phyloP scores from a whole-genome alignment of 495 filamentous ascomycete species.

The Penicillium argentinense region DNA sequence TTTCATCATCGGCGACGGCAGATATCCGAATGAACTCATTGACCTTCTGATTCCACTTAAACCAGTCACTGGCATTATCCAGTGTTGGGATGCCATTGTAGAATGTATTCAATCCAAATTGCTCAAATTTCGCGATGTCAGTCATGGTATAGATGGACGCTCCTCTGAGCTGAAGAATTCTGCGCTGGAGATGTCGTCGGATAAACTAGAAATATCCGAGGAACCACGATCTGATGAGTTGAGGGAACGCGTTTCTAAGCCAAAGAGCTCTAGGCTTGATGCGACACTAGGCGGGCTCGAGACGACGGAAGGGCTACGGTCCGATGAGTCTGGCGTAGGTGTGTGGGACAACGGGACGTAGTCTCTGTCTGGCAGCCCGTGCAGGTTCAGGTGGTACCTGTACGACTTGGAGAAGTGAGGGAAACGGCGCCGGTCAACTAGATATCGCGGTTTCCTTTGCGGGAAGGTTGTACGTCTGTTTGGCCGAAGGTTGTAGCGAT shows the following conservation, averaged over 20 bases:
- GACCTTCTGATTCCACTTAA: slow-evolving; percentile 9
- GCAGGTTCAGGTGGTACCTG: neutral
- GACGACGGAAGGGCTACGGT: neutral
- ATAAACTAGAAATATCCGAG: neutral
- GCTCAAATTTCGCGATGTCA: slow-evolving; percentile 7
- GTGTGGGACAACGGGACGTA: neutral
- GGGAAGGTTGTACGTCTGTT: slow-evolving; percentile 4
- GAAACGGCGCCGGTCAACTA: slow-evolving; percentile 5
- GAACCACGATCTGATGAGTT: neutral
- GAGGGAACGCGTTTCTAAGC: slow-evolving; percentile 3
- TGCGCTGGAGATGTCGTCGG: neutral
- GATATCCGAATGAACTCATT: slow-evolving; percentile 11
- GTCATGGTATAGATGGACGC: neutral
- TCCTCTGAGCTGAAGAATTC: slow-evolving; percentile 4
- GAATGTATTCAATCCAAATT: slow-evolving; percentile 7
- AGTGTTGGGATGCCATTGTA: slow-evolving; percentile 4
- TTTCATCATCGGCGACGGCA: slow-evolving; percentile 3
- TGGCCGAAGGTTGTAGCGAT: slow-evolving; percentile 7
- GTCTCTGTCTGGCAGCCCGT: slow-evolving; percentile 2
- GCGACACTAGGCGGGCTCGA: neutral
- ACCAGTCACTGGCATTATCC: slow-evolving; percentile 11
- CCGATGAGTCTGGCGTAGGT: slow-evolving; percentile 1
- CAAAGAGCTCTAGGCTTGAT: slow-evolving; percentile 10
- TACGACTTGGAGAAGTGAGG: slow-evolving; percentile 9
- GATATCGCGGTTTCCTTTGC: slow-evolving; percentile 6